A percentile compares a stretch with the other conserved stretches of the same genome.
phyloP scores from a whole-genome alignment of 1,284 basidiomycete genomes.

The Thelephora terrestris region DNA sequence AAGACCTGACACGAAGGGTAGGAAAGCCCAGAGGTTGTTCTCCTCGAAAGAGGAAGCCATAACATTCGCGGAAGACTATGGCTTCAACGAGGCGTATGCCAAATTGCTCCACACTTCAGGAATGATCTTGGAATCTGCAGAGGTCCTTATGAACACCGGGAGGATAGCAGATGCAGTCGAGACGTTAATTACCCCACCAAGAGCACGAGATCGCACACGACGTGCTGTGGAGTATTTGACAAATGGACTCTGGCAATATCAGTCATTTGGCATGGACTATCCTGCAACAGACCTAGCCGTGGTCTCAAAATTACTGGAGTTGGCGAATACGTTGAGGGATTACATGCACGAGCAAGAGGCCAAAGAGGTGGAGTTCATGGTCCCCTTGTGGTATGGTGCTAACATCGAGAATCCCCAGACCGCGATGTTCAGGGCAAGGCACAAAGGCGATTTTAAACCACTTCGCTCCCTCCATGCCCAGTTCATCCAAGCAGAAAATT shows the following conservation, averaged over 20 bases:
- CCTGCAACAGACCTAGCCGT: no score
- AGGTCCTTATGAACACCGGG: slow-evolving; percentile 43
- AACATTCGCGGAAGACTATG: slow-evolving; percentile 47
- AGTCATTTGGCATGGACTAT: slow-evolving; percentile 17
- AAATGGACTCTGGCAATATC: slow-evolving; percentile 17
- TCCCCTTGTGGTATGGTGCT: background rate
- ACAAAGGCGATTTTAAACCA: slow-evolving; percentile 9
- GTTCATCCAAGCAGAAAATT: slow-evolving; percentile 19
- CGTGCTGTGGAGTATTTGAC: slow-evolving; percentile 17
- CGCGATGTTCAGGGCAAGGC: slow-evolving; percentile 30
- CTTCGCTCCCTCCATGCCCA: slow-evolving; percentile 20
- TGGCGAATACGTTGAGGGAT: background rate
- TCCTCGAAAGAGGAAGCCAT: slow-evolving; percentile 39
- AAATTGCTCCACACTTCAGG: slow-evolving; percentile 36
- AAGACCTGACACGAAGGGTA: no score
- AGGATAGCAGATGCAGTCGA: slow-evolving; percentile 36
- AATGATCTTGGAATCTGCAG: slow-evolving; percentile 41
- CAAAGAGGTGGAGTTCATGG: slow-evolving; percentile 15
- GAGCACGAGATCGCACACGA: slow-evolving; percentile 8
- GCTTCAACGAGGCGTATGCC: slow-evolving; percentile 42
- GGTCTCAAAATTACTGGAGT: no score
- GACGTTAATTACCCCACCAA: slow-evolving; percentile 28
- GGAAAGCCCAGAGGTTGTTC: slow-evolving; percentile 53
- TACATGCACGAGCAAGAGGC: slow-evolving; percentile 1
- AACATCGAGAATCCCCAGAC: slow-evolving; percentile 15